Percentiles rank a stretch among this genome's conserved stretches.
These are phyloP conservation scores for Fusarium metavorans DNA, from an alignment of 2,329 filamentous ascomycete species.

Conservation along the genomic window DNA sequence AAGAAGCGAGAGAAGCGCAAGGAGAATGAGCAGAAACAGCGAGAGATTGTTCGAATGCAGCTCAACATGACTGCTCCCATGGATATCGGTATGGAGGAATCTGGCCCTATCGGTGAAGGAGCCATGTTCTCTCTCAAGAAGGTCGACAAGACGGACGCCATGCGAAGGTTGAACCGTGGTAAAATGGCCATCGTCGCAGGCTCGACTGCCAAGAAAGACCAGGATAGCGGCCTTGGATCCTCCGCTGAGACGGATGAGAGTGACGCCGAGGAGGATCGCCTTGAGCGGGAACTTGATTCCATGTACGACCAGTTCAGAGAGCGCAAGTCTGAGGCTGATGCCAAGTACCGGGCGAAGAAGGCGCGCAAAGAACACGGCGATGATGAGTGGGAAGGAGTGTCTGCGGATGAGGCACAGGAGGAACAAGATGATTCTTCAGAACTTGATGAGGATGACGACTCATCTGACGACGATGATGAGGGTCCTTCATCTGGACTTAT, in stretches of 20 bases:
- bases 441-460: slow-evolving; percentile 67
- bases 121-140: slow-evolving; percentile 88
- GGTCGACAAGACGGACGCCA: slow-evolving; percentile 80
- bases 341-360: slow-evolving; percentile 92
- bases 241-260: slow-evolving; percentile 71
- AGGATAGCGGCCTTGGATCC: slow-evolving; percentile 69
- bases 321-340: slow-evolving; percentile 80
- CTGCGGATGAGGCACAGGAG: slow-evolving; percentile 70
- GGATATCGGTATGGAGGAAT: slow-evolving; percentile 93
- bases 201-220: slow-evolving; percentile 65
- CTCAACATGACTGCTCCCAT: slow-evolving; percentile 96
- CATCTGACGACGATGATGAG: slow-evolving; percentile 51
- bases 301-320: slow-evolving; percentile 91
- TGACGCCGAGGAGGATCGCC: slow-evolving; percentile 83
- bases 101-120: slow-evolving; percentile 81
- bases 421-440: slow-evolving; percentile 66
- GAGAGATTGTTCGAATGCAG: slow-evolving; percentile 95
- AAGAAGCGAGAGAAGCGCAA: slow-evolving; percentile 87
- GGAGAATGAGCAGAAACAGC: slow-evolving; percentile 94
- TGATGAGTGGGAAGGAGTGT: slow-evolving; percentile 93
- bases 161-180: slow-evolving; percentile 72
- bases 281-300: slow-evolving; percentile 87
- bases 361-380: slow-evolving; percentile 84
- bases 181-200: slow-evolving; percentile 79
- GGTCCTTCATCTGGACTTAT: slow-evolving; percentile 46